Evolutionary conservation across 257 asterid species (phyloP).

Genomic region (Cinchona pubescens): DNA sequence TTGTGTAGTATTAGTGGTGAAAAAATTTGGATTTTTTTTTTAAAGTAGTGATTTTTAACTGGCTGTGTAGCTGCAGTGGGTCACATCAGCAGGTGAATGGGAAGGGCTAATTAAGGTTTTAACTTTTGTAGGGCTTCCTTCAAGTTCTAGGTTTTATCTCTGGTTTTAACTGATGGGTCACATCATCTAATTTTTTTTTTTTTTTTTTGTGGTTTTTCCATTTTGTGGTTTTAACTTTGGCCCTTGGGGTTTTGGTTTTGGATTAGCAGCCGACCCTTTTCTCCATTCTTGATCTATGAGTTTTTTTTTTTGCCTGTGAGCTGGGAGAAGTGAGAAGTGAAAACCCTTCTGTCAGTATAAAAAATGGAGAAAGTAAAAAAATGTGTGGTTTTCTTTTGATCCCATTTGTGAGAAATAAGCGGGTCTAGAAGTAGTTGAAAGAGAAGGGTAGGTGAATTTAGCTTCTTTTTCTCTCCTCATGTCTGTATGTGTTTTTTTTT

Average conservation of each 20-base stretch:
- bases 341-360: constrained; percentile 4
- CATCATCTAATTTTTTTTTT: constrained; percentile 39
- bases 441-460: constrained; percentile 18
- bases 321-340: constrained; percentile 2
- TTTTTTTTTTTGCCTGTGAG: not conserved
- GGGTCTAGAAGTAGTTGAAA: not conserved
- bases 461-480: constrained; percentile 1
- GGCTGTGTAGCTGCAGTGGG: constrained; percentile 57
- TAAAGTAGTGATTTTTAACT: constrained; percentile 33
- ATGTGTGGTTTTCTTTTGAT: constrained; percentile 5
- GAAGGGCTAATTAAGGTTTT: constrained; percentile 29
- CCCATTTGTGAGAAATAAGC: constrained; percentile 16
- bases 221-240: not conserved
- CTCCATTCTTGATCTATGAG: constrained; percentile 14
- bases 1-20: constrained; percentile 1
- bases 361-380: not conserved
- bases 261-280: constrained; percentile 11
- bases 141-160: constrained; percentile 15
- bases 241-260: not conserved
- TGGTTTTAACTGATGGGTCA: constrained; percentile 46
- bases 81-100: constrained; percentile 80
- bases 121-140: not conserved
- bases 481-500: constrained; percentile 8
- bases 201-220: not conserved
- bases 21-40: not conserved